Conservation (phyloP, 2,329 filamentous ascomycete species). For the Nigrospora osmanthi region DNA sequence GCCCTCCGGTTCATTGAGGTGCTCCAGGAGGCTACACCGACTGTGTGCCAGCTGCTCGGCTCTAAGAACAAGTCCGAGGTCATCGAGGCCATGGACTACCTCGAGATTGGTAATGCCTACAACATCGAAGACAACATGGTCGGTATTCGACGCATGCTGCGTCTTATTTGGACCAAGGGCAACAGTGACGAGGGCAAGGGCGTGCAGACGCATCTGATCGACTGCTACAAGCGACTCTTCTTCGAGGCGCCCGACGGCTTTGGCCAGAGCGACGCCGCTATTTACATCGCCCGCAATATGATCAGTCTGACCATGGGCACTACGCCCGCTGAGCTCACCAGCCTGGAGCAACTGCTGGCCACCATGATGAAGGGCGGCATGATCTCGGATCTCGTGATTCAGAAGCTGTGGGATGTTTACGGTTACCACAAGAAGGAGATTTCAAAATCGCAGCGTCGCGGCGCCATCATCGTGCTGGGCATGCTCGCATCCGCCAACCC, state of each 20-base stretch:
- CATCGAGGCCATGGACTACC: conserved; percentile 98
- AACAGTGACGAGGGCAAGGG: conserved; percentile 99
- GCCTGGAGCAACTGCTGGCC: conserved; percentile 84
- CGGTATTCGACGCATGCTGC: conserved; percentile 91
- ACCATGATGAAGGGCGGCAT: conserved; percentile 96
- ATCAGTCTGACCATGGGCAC: conserved; percentile 96
- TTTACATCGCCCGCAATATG: conserved; percentile 97
- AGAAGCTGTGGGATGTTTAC: conserved; percentile 97
- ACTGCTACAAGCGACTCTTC: conserved; percentile 92
- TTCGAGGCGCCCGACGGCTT: conserved; percentile 92
- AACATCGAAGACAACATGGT: conserved; percentile 88
- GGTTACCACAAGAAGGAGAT: conserved; percentile 90
- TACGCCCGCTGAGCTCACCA: conserved; percentile 89
- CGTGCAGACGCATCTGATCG: conserved; percentile 91
- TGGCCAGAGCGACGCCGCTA: conserved; percentile 80
- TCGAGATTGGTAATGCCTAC: conserved; percentile 91
- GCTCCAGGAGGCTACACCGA: conserved; percentile 71
- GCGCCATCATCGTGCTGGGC: conserved; percentile 90
- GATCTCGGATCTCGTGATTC: conserved; percentile 76
- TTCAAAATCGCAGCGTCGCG: conserved; percentile 80
- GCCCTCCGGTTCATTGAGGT: conserved; percentile 91
- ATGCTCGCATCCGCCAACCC: conserved; percentile 93
- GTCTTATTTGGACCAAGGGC: conserved; percentile 97
- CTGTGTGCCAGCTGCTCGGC: conserved; percentile 79
- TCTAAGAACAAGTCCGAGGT: conserved; percentile 98